Percentiles rank a stretch among this genome's conserved stretches.
Evolutionary conservation across 106 monocot genomes (phyloP).

Genomic region (Allium cepa): DNA sequence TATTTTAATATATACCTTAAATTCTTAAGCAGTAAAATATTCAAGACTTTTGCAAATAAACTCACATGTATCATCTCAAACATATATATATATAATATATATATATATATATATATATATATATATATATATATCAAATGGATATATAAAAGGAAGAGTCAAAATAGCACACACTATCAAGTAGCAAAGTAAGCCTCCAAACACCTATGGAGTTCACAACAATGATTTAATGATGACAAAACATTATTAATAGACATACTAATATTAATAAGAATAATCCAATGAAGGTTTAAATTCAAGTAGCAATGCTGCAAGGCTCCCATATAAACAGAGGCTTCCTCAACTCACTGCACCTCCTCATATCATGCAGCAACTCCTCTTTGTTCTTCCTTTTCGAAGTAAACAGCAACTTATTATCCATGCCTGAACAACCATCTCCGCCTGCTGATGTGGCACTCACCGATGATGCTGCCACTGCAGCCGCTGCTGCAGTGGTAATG

Average conservation of each 20-base stretch:
- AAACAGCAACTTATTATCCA: conserved; percentile 35
- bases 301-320: conserved; percentile 64
- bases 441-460: conserved; percentile 14
- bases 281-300: conserved; percentile 14
- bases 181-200: background rate
- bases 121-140: background rate
- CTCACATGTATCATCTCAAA: too few species aligned
- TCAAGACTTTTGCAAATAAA: too few species aligned
- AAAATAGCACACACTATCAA: background rate
- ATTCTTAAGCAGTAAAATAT: too few species aligned
- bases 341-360: conserved; percentile 61
- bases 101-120: background rate
- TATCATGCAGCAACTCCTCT: conserved; percentile 44
- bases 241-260: background rate
- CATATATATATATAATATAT: too few species aligned
- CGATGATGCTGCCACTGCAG: conserved; percentile 29
- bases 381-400: conserved; percentile 40
- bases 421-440: conserved; percentile 11
- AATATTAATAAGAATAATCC: background rate
- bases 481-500: conserved; percentile 23
- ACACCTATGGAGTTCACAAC: background rate
- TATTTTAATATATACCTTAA: too few species aligned
- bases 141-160: background rate
- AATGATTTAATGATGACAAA: background rate
- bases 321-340: conserved; percentile 60